Percentiles rank a stretch among this genome's conserved stretches.
Conservation (phyloP, 352 stramenopile genomes). For the Globisporangium carolinianum region DNA sequence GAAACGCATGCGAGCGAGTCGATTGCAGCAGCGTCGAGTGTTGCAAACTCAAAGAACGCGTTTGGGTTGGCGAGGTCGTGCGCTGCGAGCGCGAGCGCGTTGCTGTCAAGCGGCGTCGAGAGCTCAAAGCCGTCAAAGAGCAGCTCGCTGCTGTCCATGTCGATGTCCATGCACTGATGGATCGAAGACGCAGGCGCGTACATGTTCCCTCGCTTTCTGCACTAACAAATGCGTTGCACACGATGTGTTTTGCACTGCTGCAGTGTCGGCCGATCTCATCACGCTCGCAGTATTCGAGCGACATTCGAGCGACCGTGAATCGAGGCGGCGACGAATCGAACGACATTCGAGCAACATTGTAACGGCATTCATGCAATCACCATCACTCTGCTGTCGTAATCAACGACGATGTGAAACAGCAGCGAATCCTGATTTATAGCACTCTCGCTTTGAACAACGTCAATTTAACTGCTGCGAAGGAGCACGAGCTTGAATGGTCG, state of each 20-base stretch:
- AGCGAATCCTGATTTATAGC: no score
- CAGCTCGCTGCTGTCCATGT: neutral
- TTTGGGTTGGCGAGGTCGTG: neutral
- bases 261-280: neutral
- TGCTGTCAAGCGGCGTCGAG: neutral
- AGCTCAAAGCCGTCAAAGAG: neutral
- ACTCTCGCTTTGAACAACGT: no score
- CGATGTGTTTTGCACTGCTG: neutral
- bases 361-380: neutral
- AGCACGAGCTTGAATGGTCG: no score
- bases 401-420: neutral
- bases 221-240: neutral
- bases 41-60: neutral
- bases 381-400: neutral
- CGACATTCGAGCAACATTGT: neutral
- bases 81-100: neutral
- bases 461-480: no score
- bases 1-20: neutral
- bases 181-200: neutral
- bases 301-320: neutral
- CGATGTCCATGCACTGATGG: neutral
- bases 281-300: neutral
- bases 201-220: neutral
- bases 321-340: neutral
- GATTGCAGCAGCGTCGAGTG: neutral